Conservation (phyloP, 148 eudicot genomes). For the Fagopyrum homotropicum region DNA sequence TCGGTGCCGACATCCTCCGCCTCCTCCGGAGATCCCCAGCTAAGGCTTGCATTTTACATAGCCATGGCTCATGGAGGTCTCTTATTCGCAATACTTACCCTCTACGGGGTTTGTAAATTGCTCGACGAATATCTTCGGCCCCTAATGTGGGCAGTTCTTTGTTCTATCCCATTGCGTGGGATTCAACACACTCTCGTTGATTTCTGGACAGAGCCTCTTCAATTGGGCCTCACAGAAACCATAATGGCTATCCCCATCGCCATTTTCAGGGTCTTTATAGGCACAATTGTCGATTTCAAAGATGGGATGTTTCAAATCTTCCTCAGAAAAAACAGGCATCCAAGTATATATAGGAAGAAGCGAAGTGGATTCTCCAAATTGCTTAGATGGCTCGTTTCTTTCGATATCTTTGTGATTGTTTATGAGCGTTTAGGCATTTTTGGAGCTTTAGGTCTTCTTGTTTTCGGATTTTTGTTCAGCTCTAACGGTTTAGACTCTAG, state of each 20-base stretch:
- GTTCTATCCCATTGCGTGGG: slow-evolving; percentile 77
- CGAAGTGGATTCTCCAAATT: slow-evolving; percentile 56
- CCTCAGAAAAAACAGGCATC: slow-evolving; percentile 23
- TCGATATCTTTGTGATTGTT: slow-evolving; percentile 60
- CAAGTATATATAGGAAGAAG: slow-evolving; percentile 20
- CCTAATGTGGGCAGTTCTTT: slow-evolving; percentile 77
- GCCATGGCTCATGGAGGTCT: slow-evolving; percentile 90
- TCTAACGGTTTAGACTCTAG: slow-evolving; percentile 46
- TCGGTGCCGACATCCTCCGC: slow-evolving; percentile 24
- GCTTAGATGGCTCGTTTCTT: slow-evolving; percentile 60
- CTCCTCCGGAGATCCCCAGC: slow-evolving; percentile 49
- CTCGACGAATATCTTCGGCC: slow-evolving; percentile 79
- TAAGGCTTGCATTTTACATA: slow-evolving; percentile 72
- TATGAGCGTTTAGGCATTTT: slow-evolving; percentile 55
- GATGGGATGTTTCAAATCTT: slow-evolving; percentile 25
- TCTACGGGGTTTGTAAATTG: slow-evolving; percentile 53
- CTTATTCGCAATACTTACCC: slow-evolving; percentile 49
- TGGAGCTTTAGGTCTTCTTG: slow-evolving; percentile 53
- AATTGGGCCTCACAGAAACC: slow-evolving; percentile 75
- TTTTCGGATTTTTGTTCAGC: slow-evolving; percentile 50
- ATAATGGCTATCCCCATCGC: slow-evolving; percentile 62
- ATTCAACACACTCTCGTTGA: slow-evolving; percentile 69
- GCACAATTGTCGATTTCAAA: slow-evolving; percentile 62
- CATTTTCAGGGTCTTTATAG: slow-evolving; percentile 58
- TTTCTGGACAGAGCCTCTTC: slow-evolving; percentile 76